These are phyloP conservation scores for Phaeosphaeriaceae sp. DNA, from an alignment of 2,329 filamentous ascomycete genomes.

Conservation along the genomic window DNA sequence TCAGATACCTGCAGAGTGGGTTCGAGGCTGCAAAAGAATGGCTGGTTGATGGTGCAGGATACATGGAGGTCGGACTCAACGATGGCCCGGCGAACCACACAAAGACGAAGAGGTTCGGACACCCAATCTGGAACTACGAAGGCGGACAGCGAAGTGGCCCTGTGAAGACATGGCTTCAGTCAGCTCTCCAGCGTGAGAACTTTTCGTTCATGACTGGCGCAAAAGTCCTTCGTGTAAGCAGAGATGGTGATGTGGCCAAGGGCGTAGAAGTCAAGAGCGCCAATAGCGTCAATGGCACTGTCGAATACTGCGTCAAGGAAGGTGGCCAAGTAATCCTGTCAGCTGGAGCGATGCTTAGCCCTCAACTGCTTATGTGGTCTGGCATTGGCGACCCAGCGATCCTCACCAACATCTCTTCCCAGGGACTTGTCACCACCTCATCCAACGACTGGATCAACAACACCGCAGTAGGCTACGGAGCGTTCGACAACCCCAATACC, in stretches of 20 bases:
- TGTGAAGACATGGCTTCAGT: conserved; percentile 59
- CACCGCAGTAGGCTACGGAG: conserved; percentile 57
- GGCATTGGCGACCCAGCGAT: conserved; percentile 43
- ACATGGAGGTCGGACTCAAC: conserved; percentile 58
- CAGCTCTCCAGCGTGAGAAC: conserved; percentile 50
- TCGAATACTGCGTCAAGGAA: conserved; percentile 26
- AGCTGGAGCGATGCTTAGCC: conserved; percentile 45
- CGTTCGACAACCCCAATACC: conserved; percentile 66
- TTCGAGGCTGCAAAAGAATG: conserved; percentile 58
- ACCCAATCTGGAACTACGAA: conserved; percentile 59
- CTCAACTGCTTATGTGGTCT: conserved; percentile 51
- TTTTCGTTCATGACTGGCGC: conserved; percentile 52
- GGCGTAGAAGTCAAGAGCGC: conserved; percentile 52
- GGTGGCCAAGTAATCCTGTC: conserved; percentile 41
- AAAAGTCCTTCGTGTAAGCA: conserved; percentile 56
- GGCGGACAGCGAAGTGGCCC: conserved; percentile 61
- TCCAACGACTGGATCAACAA: conserved; percentile 60
- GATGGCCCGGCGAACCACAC: conserved; percentile 49
- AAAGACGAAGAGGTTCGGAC: conserved; percentile 59
- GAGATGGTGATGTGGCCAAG: conserved; percentile 50
- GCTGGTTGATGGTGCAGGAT: conserved; percentile 60
- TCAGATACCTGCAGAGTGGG: conserved; percentile 58
- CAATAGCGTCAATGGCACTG: conserved; percentile 42
- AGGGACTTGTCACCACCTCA: conserved; percentile 45
- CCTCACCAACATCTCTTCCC: conserved; percentile 41